Base-by-base conservation (phyloP, 2,329 filamentous ascomycete species). In the Parastagonospora avenae region DNA sequence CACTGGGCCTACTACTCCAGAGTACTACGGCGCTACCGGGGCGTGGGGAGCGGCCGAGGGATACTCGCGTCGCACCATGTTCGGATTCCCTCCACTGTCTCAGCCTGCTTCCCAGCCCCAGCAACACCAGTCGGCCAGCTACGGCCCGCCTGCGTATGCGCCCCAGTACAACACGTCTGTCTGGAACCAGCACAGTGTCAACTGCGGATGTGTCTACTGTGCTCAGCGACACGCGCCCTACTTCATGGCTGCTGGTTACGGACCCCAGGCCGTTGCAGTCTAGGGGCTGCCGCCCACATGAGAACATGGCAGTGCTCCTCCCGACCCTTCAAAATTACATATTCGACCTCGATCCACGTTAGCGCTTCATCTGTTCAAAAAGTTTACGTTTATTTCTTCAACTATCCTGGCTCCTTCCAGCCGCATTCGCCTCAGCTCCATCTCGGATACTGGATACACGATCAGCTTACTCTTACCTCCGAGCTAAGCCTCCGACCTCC, bases 1-100 rank as follows among this genome's bases (percentile, higher is more conserved):
- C 51, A 82, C 80, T 31, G 80, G 79, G 35, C 77, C 81, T 16
- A 78, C 78, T 42, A 83, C 81, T 35, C 81, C 81, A 14, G 81
- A 83, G 54, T 81, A 81, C 59, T 76, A 79, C 66, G 78, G 76
- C 50, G 67, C 74, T 36, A 71, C 74, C 44, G 74, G 74, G 52
- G 68, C 73, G 53, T 82, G 82, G 72, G 81, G 75, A 61, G 77
- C 82, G 28, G 60, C 64, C 39, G 73, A 74, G 46, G 71, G 72
- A 30, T 74, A 74, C 57, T 74, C 73, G 40, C 70, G 72, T 65
- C 72, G 73, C 61, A 74, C 71, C 63, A 74, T 74, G 59, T 76
- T 75, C 62, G 72, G 73, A 41, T 74, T 73, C 57, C 66, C 71
- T 44, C 63, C 71, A 48, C 56, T 66, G 63, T 69, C 68, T 63